Base-by-base conservation (phyloP, 352 stramenopile genomes). In the Phytophthora pseudosyringae region DNA sequence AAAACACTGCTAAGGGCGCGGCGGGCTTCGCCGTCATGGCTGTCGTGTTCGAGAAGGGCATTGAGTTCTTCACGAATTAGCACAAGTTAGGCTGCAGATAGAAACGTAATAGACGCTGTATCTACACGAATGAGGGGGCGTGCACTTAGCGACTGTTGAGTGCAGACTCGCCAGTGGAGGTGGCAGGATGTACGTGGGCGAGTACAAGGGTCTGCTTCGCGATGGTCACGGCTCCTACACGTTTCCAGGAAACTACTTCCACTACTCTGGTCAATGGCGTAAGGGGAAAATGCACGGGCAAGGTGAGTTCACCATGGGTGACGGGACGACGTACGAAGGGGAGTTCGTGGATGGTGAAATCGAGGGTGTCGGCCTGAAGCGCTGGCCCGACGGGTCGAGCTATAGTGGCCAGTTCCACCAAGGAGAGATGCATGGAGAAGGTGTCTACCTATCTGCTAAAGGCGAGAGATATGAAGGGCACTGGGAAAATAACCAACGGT, bases 11-110 rank as follows among this genome's bases (percentile, higher is more conserved):
- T 38, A 96, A 96, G 57, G 84, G 88, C 12, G 86, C 85, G 2
- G 83, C 80, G 7, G 83, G 85, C 35, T 96, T 96, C 58, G 84
- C 86, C 3, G 78, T 77, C 47, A 93, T 96, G 81, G 86, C 84
- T 28, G 86, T 94, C 18, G 82, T 94, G 25, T 94, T 96, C 71
- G 88, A 96, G 53, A 94, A 91, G 61, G 81, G 75, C 29, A 85
- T 91, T 29, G 86, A 94, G 65, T 67, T 84, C 51, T 71, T 93
- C 10, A 81, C 68, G 4, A 68, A 64, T 33, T 73, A 63, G 67
- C 10, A 81, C 68, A 3, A 68, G 62, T 33, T 73, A 63, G 67
- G 70, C 45, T 60, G 28, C 48, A 58, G 43, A 36, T 55, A 53
- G 64, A 67, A 55, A 40, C 39, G n/a, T 41, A 71, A 71, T 71